Evolutionary conservation across 2,329 filamentous ascomycete species (phyloP).

Genomic region (Pyricularia sp.): DNA sequence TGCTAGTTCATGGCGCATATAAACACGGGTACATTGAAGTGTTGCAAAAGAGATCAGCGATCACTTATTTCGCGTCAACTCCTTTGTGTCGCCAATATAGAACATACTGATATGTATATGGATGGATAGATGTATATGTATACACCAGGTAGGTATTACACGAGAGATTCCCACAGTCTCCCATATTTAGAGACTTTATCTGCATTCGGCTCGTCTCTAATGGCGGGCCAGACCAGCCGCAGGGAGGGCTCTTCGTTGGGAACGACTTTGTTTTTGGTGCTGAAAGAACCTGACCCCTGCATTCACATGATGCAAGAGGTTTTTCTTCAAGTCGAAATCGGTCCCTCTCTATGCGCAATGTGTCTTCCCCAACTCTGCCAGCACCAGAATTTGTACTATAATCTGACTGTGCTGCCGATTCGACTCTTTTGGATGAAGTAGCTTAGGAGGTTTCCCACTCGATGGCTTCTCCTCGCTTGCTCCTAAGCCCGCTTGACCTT

Average conservation of each 20-base stretch:
- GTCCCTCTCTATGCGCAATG: not conserved
- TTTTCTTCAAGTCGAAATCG: not conserved
- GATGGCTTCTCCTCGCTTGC: slow-evolving; percentile 28
- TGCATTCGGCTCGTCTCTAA: not conserved
- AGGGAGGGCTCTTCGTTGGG: not conserved
- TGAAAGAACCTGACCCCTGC: no score
- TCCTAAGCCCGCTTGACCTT: slow-evolving; percentile 24
- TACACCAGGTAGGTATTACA: not conserved
- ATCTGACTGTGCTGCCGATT: not conserved
- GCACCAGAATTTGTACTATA: not conserved
- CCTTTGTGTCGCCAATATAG: not conserved
- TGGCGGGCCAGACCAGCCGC: not conserved
- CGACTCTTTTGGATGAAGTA: not conserved
- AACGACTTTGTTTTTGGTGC: no score
- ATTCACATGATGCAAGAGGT: not conserved
- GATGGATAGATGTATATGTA: not conserved
- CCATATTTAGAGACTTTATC: not conserved
- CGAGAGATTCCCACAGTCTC: not conserved
- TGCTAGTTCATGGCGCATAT: not conserved
- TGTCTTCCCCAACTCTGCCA: not conserved
- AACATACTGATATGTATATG: not conserved
- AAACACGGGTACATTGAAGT: not conserved
- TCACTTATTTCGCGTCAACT: not conserved
- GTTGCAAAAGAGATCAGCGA: not conserved
- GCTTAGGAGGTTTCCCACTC: slow-evolving; percentile 17